Base-by-base conservation (phyloP, 768 basidiomycete genomes). In the Suillus occidentalis region DNA sequence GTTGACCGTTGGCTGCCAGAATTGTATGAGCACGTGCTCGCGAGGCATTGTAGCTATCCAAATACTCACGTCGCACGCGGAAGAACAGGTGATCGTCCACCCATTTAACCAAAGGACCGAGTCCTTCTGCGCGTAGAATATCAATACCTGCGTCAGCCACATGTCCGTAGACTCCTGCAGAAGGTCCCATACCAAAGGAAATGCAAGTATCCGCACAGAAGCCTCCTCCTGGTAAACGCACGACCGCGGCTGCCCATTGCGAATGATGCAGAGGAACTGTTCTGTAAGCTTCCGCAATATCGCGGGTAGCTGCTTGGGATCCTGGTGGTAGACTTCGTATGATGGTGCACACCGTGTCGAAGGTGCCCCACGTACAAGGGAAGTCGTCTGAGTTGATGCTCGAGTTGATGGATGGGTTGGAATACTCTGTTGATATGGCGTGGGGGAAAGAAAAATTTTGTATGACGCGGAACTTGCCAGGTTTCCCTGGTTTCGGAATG, bases 311-410 rank as follows among this genome's bases (percentile, higher is more conserved):
- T 0, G 61, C 73, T 70, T 80, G 74, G 1, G 75, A 73, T 0
- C 71, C 73, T 0, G 72, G 75, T 6, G 79, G 78, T 0, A 78
- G 71, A 1, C 57, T 16, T 3, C 47, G 61, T 25, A 75, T 63
- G 20, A 73, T 59, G 28, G 71, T 61, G 22, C 69, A 76, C 0
- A 62, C 10, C 1, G 40, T 62, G 2, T 71, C 66, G 7, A 72
- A 62, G 18, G 81, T 82, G 0, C 81, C 80, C 81, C 80, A 83
- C 0, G 78, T 79, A 70, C 81, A 83, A 0, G 82, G 82, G 63
- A 76, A 75, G 10, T 63, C 16, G 31, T 68, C 59, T 0, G 79
- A 71, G 57, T 77, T 56, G 28, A 84, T 79, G 31, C 53, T n/a
- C 1, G 62, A 62, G 59, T 81, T 81, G 52, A 81, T 76, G 0